Percentiles rank a stretch among this genome's conserved stretches.
phyloP scores from a whole-genome alignment of 2,329 filamentous ascomycete species.

The Ophioceras dolichostomum region DNA sequence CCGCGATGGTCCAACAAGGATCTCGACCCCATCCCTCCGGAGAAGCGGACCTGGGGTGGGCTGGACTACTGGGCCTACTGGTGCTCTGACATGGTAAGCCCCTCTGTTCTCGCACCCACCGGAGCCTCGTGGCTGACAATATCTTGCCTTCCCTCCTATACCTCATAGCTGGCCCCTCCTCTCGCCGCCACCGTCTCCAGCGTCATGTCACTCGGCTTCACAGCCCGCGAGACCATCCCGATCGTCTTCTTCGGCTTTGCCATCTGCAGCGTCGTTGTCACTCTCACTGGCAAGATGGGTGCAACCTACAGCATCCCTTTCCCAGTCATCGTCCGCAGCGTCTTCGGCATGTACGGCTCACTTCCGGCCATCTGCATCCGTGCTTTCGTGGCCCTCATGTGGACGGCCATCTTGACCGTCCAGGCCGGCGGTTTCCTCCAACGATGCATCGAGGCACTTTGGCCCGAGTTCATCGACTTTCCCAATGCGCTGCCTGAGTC shows the following conservation, averaged over 20 bases:
- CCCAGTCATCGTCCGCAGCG: constrained; percentile 6
- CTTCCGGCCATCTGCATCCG: constrained; percentile 1
- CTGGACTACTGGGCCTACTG: background rate
- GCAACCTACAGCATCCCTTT: constrained; percentile 8
- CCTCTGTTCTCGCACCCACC: too few species aligned
- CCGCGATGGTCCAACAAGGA: background rate
- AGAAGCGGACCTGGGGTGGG: background rate
- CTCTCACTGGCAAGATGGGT: background rate
- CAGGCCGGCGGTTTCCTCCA: background rate
- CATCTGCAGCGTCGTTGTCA: background rate
- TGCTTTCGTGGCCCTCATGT: background rate
- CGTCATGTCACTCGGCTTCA: background rate
- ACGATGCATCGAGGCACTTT: background rate
- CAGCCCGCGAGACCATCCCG: background rate
- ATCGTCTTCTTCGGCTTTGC: background rate
- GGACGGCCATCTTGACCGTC: background rate
- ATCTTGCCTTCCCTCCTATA: too few species aligned
- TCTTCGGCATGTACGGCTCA: constrained; percentile 6
- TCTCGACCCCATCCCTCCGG: background rate
- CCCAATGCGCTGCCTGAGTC: background rate
- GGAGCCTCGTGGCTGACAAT: too few species aligned
- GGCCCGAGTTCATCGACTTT: background rate
- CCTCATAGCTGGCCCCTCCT: background rate
- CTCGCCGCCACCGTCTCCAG: background rate
- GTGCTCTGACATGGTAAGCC: background rate